Evolutionary conservation across 441 rosid species (phyloP), one percentile per base, ranked within the genome.

Genomic region (Populus hybrid): DNA sequence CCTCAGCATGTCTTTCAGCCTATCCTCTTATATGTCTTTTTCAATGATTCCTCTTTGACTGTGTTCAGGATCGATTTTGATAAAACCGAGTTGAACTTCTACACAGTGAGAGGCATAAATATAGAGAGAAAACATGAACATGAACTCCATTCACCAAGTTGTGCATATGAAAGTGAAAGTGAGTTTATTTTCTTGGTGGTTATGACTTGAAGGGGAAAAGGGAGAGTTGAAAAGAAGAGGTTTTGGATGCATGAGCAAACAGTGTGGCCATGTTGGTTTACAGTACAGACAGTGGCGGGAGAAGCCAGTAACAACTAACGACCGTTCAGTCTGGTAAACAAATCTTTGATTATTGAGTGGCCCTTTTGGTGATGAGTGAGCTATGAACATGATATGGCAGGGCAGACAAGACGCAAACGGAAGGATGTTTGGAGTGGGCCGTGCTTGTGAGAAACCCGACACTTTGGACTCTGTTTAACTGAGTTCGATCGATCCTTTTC

Each of bases 11-110:
- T 92, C 98, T 6, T 92, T 95, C 85, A 93, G 88, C 77, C 80
- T 84, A 82, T 95, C 99, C 67, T 90, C 83, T 89, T 87, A 94
- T 7, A 95, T 93, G 97, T 93, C 93, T 91, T 95, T 87, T 88
- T 93, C 82, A 95, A 95, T 64, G 97, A 91, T 80, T 86, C 96
- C 81, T 83, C 76, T 78, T 84, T 65, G 78, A 79, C 71, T 82
- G 66, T 21, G 71, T 72, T 36, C 70, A 73, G 77, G 68, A 31
- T 28, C 29, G 29, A 28, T 45, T 75, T 64, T 10, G 78, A 74
- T 76, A 82, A 23, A 59, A 72, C 28, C 14, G 66, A 76, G 69
- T 33, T 64, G 56, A 87, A 56, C 67, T 80, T 80, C 69, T 77
- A 38, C 77, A 67, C 69, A 38, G 67, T 26, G 45, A 83, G 80